Base-by-base conservation (phyloP, 78 protist species). In the Mantamonas sphyraenae region DNA sequence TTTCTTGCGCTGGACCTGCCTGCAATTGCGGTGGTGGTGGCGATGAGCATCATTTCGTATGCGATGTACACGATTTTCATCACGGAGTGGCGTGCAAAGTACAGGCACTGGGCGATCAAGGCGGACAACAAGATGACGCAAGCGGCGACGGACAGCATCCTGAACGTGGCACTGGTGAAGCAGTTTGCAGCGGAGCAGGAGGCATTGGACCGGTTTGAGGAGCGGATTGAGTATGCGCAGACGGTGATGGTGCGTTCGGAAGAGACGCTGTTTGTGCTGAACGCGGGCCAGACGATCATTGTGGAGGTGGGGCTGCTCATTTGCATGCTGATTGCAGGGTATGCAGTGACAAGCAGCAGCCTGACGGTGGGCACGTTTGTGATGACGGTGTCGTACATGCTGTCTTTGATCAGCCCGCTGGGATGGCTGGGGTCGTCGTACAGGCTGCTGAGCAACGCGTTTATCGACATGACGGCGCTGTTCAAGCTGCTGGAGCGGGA, bases 41-140 rank as follows among this genome's bases (percentile, higher is more conserved):
- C 57, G 20, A 51, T 51, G 30, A 51, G 30, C 57, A 24, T 51
- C 20, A 51, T 51, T 51, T 51, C 57, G 33, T 84, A 84, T 71
- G 31, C 78, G 16, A 7, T 4, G 19, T 71, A 51, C 17, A 79
- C 89, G 3, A 24, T 84, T 0, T 39, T 40, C 31, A 68, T 84
- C 16, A 84, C 89, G 26, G 89, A 77, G 59, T 84, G 83, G 83
- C 80, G 93, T 10, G 83, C 86, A 14, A 76, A 83, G 65, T 87
- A 74, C 71, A 76, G 93, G 35, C 73, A 72, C 37, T 64, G 59
- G 34, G 83, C 83, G 93, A 87, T 80, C 62, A 47, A 55, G 2
- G 40, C 40, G 75, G 93, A 87, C 51, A 87, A 87, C 53, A 76
- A 72, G 17, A n/a, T n/a, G n/a, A n/a, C n/a, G n/a, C n/a, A n/a